These are phyloP conservation scores for Polytrichum formosum DNA, from an alignment of 225 moss, liverwort and hornwort genomes.

Conservation along the genomic window DNA sequence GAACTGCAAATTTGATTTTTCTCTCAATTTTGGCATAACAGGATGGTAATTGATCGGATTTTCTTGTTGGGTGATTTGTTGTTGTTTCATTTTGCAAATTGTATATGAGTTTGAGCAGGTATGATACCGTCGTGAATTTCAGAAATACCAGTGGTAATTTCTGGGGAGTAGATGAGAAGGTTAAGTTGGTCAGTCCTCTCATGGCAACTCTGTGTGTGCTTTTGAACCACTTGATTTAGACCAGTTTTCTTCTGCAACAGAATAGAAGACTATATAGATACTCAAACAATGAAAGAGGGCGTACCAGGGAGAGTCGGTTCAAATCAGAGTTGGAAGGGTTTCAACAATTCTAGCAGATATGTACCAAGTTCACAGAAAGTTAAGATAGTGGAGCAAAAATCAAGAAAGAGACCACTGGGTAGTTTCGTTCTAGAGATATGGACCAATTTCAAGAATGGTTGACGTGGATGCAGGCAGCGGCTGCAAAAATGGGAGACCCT, in stretches of 20 bases:
- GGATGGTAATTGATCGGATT: no score
- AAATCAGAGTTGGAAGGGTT: background rate
- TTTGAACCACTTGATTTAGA: background rate
- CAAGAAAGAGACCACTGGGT: background rate
- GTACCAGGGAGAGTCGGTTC: background rate
- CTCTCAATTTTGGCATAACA: no score
- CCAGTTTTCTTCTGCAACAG: no score
- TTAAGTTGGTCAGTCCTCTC: background rate
- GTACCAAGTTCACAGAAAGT: no score
- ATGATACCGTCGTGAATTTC: background rate
- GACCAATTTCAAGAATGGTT: slow-evolving; percentile 1
- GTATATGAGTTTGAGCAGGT: no score
- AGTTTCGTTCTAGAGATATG: no score
- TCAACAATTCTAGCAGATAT: no score
- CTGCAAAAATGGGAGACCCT: slow-evolving; percentile 95
- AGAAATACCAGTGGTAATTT: background rate
- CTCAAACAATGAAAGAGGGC: background rate
- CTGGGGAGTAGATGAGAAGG: background rate
- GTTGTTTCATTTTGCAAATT: no score
- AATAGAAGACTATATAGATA: no score
- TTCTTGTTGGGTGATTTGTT: no score
- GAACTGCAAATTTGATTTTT: no score
- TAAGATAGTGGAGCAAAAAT: background rate
- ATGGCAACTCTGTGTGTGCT: background rate
- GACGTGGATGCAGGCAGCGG: slow-evolving; percentile 72